Evolutionary conservation across 2,329 filamentous ascomycete genomes (phyloP).

Genomic region (Cryphonectria japonica): DNA sequence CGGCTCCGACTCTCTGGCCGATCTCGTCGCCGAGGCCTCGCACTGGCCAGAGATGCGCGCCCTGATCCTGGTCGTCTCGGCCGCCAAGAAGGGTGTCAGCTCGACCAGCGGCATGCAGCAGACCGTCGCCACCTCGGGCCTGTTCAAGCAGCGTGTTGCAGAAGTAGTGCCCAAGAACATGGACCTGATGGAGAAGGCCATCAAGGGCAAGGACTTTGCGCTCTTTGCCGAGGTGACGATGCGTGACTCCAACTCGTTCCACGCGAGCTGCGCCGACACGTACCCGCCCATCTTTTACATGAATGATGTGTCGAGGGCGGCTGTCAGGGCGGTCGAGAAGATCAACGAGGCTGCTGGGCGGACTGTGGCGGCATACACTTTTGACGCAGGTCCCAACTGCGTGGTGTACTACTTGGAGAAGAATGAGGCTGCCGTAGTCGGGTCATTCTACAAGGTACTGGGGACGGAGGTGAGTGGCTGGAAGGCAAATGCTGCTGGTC

Average conservation of each 20-base stretch:
- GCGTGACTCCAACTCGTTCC: constrained; percentile 96
- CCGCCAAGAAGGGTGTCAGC: constrained; percentile 93
- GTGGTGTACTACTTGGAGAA: constrained; percentile 93
- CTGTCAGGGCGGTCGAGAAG: constrained; percentile 84
- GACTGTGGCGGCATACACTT: constrained; percentile 90
- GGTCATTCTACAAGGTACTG: constrained; percentile 73
- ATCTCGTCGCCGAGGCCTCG: constrained; percentile 82
- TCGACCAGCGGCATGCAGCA: constrained; percentile 96
- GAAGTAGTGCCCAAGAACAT: constrained; percentile 83
- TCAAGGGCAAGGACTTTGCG: constrained; percentile 78
- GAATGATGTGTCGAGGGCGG: constrained; percentile 88
- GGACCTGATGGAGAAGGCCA: constrained; percentile 81
- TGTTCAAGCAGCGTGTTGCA: constrained; percentile 78
- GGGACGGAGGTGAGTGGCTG: constrained; percentile 66
- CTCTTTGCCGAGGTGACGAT: constrained; percentile 90
- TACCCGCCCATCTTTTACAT: constrained; percentile 98
- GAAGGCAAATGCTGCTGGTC: constrained; percentile 62
- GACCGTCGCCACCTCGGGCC: constrained; percentile 86
- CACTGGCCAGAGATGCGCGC: constrained; percentile 98
- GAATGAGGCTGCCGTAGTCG: constrained; percentile 73
- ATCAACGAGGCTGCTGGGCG: constrained; percentile 82
- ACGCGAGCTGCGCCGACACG: constrained; percentile 91
- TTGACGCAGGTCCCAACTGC: constrained; percentile 95
- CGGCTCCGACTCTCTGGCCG: constrained; percentile 84
- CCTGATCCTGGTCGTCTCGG: constrained; percentile 86